phyloP scores from a whole-genome alignment of 495 filamentous ascomycete species.

The Tuber microsphaerosporum region DNA sequence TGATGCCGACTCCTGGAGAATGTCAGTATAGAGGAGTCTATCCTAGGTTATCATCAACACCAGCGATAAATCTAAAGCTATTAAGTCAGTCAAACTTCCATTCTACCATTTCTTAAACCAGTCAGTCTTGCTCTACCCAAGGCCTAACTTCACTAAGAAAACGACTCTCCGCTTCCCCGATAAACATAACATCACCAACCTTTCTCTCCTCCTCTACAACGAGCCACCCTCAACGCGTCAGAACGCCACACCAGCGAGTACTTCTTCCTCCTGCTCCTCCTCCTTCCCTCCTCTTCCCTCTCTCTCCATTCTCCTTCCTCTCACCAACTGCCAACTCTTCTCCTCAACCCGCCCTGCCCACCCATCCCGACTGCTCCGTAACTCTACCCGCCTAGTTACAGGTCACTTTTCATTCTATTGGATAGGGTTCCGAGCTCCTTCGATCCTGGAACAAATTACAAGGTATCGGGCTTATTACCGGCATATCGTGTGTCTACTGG shows the following conservation, averaged over 20 bases:
- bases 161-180: not conserved
- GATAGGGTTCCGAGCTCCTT: not conserved
- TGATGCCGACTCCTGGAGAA: not conserved
- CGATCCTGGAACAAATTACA: not conserved
- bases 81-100: not conserved
- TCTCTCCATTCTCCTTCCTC: not conserved
- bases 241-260: not conserved
- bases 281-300: not conserved
- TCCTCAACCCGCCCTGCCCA: not conserved
- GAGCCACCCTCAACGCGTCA: not conserved
- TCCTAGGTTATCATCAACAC: not conserved
- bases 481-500: not conserved
- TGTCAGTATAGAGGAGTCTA: not conserved
- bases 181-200: not conserved
- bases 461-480: not conserved
- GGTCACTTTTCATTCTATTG: not conserved
- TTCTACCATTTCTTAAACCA: not conserved
- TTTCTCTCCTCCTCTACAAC: not conserved
- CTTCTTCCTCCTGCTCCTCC: not conserved
- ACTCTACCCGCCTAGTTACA: not conserved
- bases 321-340: not conserved
- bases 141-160: not conserved
- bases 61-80: not conserved
- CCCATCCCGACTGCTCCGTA: not conserved
- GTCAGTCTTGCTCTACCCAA: not conserved